Percentiles rank a stretch among this genome's conserved stretches.
phyloP scores from a whole-genome alignment of 2,329 filamentous ascomycete species.

The Clarireedia monteithiana region DNA sequence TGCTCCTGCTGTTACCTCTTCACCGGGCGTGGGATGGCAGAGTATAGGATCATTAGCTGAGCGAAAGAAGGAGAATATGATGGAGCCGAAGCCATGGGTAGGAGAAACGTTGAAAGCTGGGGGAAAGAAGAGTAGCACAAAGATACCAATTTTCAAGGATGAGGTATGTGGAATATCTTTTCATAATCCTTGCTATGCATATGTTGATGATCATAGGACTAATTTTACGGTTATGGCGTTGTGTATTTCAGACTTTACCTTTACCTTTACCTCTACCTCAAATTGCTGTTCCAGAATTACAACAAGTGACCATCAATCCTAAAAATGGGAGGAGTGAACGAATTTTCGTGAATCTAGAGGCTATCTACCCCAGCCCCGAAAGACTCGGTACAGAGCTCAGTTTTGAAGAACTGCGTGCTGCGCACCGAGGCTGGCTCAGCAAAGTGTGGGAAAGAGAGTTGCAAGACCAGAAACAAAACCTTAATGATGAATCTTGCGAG shows the following conservation, averaged over 20 bases:
- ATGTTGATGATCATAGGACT: constrained; percentile 96
- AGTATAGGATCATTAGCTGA: constrained; percentile 80
- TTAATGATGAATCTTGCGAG: constrained; percentile 5
- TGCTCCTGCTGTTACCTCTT: constrained; percentile 46
- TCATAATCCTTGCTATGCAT: constrained; percentile 35
- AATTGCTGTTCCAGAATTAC: constrained; percentile 47
- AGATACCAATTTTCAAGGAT: constrained; percentile 93
- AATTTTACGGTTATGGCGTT: constrained; percentile 56
- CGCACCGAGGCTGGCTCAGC: constrained; percentile 61
- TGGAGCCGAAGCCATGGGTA: constrained; percentile 82
- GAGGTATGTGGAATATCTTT: constrained; percentile 60
- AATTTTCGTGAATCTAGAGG: constrained; percentile 79
- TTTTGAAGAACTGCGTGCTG: constrained; percentile 86
- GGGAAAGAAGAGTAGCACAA: constrained; percentile 71
- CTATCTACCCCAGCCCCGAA: constrained; percentile 72
- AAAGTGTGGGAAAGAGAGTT: constrained; percentile 42
- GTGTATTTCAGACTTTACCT: constrained; percentile 49
- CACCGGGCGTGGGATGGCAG: constrained; percentile 68
- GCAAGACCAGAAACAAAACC: neutral
- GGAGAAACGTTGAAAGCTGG: constrained; percentile 86
- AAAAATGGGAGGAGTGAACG: constrained; percentile 72
- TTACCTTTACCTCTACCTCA: constrained; percentile 45
- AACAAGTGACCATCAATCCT: constrained; percentile 76
- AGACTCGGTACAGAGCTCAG: constrained; percentile 69
- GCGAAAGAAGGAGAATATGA: constrained; percentile 86